Conservation (phyloP, 2,329 filamentous ascomycete species). For the Epichloe coenophiala region DNA sequence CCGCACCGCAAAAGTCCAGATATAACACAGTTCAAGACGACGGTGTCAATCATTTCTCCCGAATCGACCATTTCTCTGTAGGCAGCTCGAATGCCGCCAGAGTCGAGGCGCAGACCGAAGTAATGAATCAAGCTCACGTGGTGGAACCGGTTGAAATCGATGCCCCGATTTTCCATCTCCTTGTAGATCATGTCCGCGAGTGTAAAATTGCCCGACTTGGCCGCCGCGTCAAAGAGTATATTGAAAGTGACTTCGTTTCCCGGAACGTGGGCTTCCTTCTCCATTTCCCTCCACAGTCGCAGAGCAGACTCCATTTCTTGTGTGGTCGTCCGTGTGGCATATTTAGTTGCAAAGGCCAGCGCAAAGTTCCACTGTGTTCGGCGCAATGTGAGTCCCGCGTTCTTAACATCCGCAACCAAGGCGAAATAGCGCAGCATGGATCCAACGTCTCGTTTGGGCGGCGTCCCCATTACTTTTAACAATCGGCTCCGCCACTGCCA, state of each 20-base stretch:
- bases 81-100: constrained; percentile 57
- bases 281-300: constrained; percentile 81
- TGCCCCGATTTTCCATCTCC: constrained; percentile 61
- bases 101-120: constrained; percentile 62
- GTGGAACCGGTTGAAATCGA: constrained; percentile 64
- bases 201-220: constrained; percentile 70
- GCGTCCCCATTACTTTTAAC: constrained; percentile 54
- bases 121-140: constrained; percentile 74
- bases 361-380: constrained; percentile 71
- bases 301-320: constrained; percentile 50
- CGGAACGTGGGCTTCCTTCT: constrained; percentile 49
- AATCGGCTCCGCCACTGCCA: constrained; percentile 45
- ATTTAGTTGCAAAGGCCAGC: constrained; percentile 64
- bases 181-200: constrained; percentile 74
- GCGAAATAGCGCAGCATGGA: constrained; percentile 74
- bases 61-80: constrained; percentile 75
- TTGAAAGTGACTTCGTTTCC: constrained; percentile 79
- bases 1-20: constrained; percentile 61
- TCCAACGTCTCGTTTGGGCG: constrained; percentile 38
- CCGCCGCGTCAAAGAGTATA: constrained; percentile 77
- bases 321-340: constrained; percentile 45
- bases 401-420: constrained; percentile 71
- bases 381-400: constrained; percentile 54
- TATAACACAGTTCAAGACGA: constrained; percentile 78
- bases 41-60: constrained; percentile 78